These are phyloP conservation scores for Raphidocelis subcapitata DNA, from an alignment of 139 green algal species.

Conservation along the genomic window DNA sequence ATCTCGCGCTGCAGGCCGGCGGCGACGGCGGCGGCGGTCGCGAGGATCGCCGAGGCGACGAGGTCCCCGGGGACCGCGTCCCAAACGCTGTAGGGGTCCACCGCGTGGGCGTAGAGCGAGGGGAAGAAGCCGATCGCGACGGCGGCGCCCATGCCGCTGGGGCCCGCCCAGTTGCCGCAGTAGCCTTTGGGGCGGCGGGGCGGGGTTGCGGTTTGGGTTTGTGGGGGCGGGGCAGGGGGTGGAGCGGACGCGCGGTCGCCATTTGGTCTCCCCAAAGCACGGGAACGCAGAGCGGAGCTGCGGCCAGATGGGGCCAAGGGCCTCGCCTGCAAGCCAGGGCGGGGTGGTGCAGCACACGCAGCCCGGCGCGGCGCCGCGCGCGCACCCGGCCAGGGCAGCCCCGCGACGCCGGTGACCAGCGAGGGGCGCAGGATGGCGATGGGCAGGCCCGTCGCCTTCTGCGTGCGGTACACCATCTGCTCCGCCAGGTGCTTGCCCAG, in stretches of 20 bases:
- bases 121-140: constrained; percentile 49
- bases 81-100: constrained; percentile 33
- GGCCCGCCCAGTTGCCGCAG: constrained; percentile 39
- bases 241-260: no score
- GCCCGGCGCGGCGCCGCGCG: no score
- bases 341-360: no score
- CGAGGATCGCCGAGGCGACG: constrained; percentile 45
- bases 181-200: constrained; percentile 38
- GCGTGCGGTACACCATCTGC: constrained; percentile 48
- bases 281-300: no score
- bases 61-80: constrained; percentile 59
- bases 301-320: no score
- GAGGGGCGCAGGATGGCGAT: constrained; percentile 48
- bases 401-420: constrained; percentile 44
- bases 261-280: no score
- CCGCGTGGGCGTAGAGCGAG: constrained; percentile 7
- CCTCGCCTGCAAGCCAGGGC: no score
- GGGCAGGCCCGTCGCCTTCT: constrained; percentile 7
- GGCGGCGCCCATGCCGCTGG: constrained; percentile 26
- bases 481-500: constrained; percentile 55
- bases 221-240: no score
- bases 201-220: no score
- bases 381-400: constrained; percentile 14
- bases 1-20: constrained; percentile 5
- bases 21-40: constrained; percentile 35